These are phyloP conservation scores for Annulohypoxylon truncatum DNA, from an alignment of 2,329 filamentous ascomycete genomes.

Conservation along the genomic window DNA sequence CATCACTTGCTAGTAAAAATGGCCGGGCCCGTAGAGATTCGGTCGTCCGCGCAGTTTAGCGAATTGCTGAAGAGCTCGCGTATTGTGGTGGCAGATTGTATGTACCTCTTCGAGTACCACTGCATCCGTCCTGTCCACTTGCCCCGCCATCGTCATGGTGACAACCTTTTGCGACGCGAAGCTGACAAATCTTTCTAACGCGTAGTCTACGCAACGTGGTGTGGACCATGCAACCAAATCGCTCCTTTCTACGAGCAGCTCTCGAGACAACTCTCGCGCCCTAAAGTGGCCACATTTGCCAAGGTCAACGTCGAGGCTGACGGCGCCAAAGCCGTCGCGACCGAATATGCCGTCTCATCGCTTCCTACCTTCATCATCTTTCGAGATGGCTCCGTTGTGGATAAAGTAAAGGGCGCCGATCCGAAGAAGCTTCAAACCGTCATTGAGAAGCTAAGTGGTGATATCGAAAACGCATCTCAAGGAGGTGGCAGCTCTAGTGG, in stretches of 20 bases:
- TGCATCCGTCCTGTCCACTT: constrained; percentile 7
- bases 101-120: constrained; percentile 54
- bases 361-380: constrained; percentile 95
- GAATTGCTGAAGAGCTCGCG: constrained; percentile 75
- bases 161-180: constrained; percentile 36
- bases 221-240: constrained; percentile 84
- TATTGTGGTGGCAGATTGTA: constrained; percentile 90
- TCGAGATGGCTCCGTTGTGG: constrained; percentile 74
- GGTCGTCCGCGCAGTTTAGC: constrained; percentile 72
- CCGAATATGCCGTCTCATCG: constrained; percentile 77
- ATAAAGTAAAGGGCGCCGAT: constrained; percentile 80
- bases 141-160: constrained; percentile 48
- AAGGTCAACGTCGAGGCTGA: constrained; percentile 88
- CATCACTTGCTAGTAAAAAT: constrained; percentile 45
- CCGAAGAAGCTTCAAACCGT: constrained; percentile 75
- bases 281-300: constrained; percentile 81
- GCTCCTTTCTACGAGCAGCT: constrained; percentile 85
- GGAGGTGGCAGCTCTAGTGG: constrained; percentile 58
- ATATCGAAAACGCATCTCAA: constrained; percentile 69
- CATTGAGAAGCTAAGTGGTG: constrained; percentile 76
- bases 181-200: constrained; percentile 46
- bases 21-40: constrained; percentile 61
- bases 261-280: constrained; percentile 74
- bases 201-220: constrained; percentile 89
- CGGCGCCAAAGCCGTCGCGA: constrained; percentile 70